phyloP scores from a whole-genome alignment of 148 eudicot species.

The Talinum fruticosum region DNA sequence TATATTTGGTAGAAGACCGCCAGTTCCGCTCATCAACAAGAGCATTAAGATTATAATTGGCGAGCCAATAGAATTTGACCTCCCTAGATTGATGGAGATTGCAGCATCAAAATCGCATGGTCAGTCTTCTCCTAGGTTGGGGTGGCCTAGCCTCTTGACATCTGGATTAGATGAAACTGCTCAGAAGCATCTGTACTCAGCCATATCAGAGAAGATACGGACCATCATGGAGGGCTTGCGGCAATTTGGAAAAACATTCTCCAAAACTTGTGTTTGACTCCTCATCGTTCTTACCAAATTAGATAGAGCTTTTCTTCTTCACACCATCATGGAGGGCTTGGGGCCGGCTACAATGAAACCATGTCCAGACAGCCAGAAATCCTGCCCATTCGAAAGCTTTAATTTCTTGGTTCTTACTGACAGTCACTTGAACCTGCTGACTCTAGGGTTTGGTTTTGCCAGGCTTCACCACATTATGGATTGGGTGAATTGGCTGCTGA shows the following conservation, averaged over 20 bases:
- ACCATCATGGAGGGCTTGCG: constrained; percentile 66
- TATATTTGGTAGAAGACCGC: constrained; percentile 71
- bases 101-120: constrained; percentile 47
- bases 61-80: constrained; percentile 75
- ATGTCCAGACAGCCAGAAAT: background rate
- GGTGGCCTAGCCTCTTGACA: constrained; percentile 52
- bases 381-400: background rate
- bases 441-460: background rate
- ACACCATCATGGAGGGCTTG: background rate
- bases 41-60: constrained; percentile 64
- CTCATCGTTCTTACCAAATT: background rate
- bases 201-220: constrained; percentile 70
- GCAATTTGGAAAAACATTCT: constrained; percentile 33
- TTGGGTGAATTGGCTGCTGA: background rate
- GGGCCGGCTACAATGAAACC: background rate
- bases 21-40: constrained; percentile 66
- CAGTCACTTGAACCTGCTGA: background rate
- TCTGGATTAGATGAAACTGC: constrained; percentile 69
- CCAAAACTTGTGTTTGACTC: constrained; percentile 15
- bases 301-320: background rate
- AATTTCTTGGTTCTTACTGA: background rate
- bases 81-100: constrained; percentile 54
- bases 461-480: background rate
- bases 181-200: constrained; percentile 64
- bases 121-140: constrained; percentile 34